Base-by-base conservation (phyloP, 1,284 basidiomycete species). In the Tilletia horrida region DNA sequence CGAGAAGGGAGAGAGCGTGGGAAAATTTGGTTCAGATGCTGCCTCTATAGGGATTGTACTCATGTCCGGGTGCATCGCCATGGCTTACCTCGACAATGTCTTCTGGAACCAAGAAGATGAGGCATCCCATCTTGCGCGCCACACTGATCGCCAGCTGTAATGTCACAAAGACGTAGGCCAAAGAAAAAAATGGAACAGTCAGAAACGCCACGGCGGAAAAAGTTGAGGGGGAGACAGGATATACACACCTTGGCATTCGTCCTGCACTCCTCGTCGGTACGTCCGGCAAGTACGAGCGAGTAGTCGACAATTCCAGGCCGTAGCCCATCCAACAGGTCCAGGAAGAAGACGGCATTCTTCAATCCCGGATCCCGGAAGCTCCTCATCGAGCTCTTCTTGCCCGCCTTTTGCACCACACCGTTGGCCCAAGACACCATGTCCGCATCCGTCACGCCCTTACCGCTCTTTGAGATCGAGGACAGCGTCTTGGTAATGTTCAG, bases 371-470 rank as follows among this genome's bases (percentile, higher is more conserved):
- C 96, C 83, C 93, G 97, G 87, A 97, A 97, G 63, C 90, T 93
- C 50, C 93, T 86, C 84, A 97, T 91, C 18, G 88, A 82, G 57
- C 80, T 81, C 9, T 85, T 85, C 69, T 90, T 88, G 65, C 87
- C 86, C 0, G 88, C 86, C 79, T 88, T 88, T 82, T 92, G 88
- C 18, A 92, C 94, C 1, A 89, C 91, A 29, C 89, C 85, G 83
- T 97, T 97, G 0, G 95, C 94, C 96, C 95, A 98, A 76, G 88
- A 90, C 67, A 98, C 88, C 83, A 98, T 96, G 81, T 98, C 93
- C 27, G 87, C 88, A 80, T 99, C 96, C 65, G 88, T 90, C 66
- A 97, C 89, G 1, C 90, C 89, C 1, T 88, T 86, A 0, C 92
- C 92, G 40, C 87, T 87, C 27, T 88, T 87, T 50, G 88, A 86